Conservation (phyloP, 2,329 filamentous ascomycete genomes). For the Leptographium radiaticola region DNA sequence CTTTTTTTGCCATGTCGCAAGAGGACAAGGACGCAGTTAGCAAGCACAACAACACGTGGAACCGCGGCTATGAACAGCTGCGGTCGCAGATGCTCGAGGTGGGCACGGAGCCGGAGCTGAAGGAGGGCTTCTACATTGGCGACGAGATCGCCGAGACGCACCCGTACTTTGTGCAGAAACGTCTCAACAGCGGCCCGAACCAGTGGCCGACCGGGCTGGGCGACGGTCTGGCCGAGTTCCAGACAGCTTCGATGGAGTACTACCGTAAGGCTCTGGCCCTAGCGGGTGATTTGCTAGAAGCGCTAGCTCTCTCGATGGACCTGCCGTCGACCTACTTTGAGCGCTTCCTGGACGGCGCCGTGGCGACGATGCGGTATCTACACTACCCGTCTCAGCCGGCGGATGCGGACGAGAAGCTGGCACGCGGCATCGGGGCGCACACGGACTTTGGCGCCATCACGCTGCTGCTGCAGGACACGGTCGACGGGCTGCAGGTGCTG, state of each 20-base stretch:
- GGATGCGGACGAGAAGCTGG: constrained; percentile 15
- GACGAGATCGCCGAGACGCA: constrained; percentile 16
- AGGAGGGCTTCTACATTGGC: constrained; percentile 28
- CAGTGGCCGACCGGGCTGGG: constrained; percentile 11
- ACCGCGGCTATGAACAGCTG: constrained; percentile 23
- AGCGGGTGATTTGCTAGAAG: constrained; percentile 16
- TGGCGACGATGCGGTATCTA: constrained; percentile 44
- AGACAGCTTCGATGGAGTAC: constrained; percentile 15
- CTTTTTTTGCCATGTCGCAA: constrained; percentile 32
- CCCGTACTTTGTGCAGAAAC: constrained; percentile 12
- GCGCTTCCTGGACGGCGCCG: constrained; percentile 32
- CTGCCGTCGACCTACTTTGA: constrained; percentile 14
- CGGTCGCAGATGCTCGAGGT: constrained; percentile 18
- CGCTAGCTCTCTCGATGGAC: constrained; percentile 18
- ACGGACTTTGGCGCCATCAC: constrained; percentile 44
- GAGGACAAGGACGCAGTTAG: constrained; percentile 25
- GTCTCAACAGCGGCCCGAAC: constrained; percentile 24
- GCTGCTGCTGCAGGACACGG: constrained; percentile 35
- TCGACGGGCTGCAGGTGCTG: constrained; percentile 34
- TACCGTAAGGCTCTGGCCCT: constrained; percentile 19
- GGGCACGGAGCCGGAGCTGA: constrained; percentile 22
- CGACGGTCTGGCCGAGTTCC: constrained; percentile 20
- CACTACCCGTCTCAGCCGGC: constrained; percentile 28
- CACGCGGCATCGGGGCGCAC: constrained; percentile 24
- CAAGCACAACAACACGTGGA: constrained; percentile 20